Evolutionary conservation across 371 early-diverging fungal species (phyloP), one percentile per base, ranked within the genome.

Genomic region (Polyrhizophydium stewartii): DNA sequence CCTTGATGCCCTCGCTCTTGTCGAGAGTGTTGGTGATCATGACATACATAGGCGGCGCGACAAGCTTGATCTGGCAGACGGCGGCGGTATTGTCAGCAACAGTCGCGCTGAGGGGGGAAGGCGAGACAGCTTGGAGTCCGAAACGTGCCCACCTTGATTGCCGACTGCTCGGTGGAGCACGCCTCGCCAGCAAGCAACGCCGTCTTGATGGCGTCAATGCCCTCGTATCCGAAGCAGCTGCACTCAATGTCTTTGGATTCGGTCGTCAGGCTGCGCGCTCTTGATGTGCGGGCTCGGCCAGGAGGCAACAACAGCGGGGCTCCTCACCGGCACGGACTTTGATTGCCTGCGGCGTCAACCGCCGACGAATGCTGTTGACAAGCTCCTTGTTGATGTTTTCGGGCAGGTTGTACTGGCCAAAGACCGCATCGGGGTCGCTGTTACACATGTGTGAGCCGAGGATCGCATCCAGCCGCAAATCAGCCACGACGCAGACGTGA

Each of bases 1-100:
- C 77, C 58, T 89, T 85, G 65, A 97, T 85, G 65, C 96, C 97
- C 56, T 73, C 72, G 24, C 77, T 80, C 81, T 95, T 95, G 66
- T 97, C 95, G 58, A 92, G 67, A 22, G 93, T 86, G 68, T 89
- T 88, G 30, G 95, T 90, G 59, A 89, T 85, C 72, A 98, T 90
- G 58, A 96, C 94, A 71, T 96, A 98, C 53, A 92, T 80, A 30
- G 98, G 98, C 40, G 98, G 96, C 2, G 97, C 96, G 46, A 94
- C 89, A 61, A 94, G 81, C 69, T 82, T 85, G 64, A 78, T 76
- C 67, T 67, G 45, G 22, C n/a, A n/a, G n/a, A n/a, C n/a, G n/a
- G n/a, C n/a, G n/a, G n/a, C n/a, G n/a, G n/a, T n/a, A n/a, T n/a
- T n/a, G n/a, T n/a, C n/a, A n/a, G n/a, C n/a, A n/a, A n/a, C n/a